These are phyloP conservation scores for Fusarium torreyae DNA, from an alignment of 2,329 filamentous ascomycete genomes.

Conservation along the genomic window DNA sequence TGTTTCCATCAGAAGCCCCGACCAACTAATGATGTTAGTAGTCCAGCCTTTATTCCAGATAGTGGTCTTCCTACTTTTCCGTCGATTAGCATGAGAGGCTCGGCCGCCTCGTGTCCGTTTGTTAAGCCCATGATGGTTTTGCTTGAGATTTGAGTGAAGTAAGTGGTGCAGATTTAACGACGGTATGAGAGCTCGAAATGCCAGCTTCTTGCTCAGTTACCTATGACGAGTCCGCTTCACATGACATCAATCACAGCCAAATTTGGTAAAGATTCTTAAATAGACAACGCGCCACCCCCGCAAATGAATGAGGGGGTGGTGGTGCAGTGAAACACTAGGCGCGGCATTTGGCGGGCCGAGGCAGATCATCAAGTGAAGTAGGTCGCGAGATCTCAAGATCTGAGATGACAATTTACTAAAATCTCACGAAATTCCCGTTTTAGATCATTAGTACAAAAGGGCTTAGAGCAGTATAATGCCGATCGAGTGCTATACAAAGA, in stretches of 20 bases:
- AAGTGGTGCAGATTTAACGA: not conserved
- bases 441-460: too few relatives aligned
- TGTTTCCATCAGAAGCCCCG: slow-evolving; percentile 35
- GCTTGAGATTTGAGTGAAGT: not conserved
- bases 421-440: too few relatives aligned
- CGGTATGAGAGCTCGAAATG: too few relatives aligned
- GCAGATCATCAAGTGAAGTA: too few relatives aligned
- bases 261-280: not conserved
- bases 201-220: not conserved
- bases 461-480: too few relatives aligned
- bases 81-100: slow-evolving; percentile 37
- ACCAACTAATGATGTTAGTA: slow-evolving; percentile 30
- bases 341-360: not conserved
- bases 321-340: not conserved
- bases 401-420: too few relatives aligned
- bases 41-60: not conserved
- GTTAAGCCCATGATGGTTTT: not conserved
- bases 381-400: too few relatives aligned
- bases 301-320: not conserved
- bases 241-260: not conserved
- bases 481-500: too few relatives aligned
- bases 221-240: not conserved
- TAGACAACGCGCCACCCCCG: not conserved
- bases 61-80: slow-evolving; percentile 25
- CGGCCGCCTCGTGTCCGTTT: not conserved